Conservation (phyloP, 2,329 filamentous ascomycete species). For the Ophiostoma novo-ulmi region DNA sequence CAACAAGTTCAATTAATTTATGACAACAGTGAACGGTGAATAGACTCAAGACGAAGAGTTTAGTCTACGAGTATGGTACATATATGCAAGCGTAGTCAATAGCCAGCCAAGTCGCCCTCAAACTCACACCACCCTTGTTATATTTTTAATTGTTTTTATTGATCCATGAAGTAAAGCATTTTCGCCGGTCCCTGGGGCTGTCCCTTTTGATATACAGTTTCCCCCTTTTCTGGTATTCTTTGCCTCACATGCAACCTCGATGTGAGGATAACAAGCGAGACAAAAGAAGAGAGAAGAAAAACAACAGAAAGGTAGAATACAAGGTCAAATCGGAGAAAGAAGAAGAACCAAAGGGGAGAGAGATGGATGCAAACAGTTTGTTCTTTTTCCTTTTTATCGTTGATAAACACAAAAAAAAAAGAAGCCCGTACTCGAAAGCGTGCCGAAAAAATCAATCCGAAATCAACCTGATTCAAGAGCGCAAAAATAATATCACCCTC, state of each 20-base stretch:
- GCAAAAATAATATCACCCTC: background rate
- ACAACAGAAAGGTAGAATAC: slow-evolving; percentile 15
- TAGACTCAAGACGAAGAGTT: background rate
- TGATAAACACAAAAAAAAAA: background rate
- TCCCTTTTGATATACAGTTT: slow-evolving; percentile 1
- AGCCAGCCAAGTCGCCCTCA: background rate
- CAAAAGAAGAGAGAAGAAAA: background rate
- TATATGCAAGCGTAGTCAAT: too few species aligned
- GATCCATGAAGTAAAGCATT: slow-evolving; percentile 14
- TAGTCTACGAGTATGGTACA: background rate
- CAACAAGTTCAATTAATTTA: too few species aligned
- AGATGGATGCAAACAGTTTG: slow-evolving; percentile 4
- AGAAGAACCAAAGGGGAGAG: background rate
- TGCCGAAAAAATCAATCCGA: slow-evolving; percentile 16
- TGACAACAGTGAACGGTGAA: background rate
- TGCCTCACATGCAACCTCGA: background rate
- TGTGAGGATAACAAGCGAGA: background rate
- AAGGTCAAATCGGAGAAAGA: background rate
- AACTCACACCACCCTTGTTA: background rate
- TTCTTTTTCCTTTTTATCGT: slow-evolving; percentile 8
- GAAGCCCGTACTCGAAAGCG: slow-evolving; percentile 17
- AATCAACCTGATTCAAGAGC: slow-evolving; percentile 14
- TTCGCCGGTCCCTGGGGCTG: slow-evolving; percentile 6
- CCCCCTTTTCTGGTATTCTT: background rate
- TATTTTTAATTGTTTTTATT: slow-evolving; percentile 14